Evolutionary conservation across 805 yeast genomes (phyloP), one percentile per base, ranked within the genome.

Genomic region (Metschnikowia bowlesiae): DNA sequence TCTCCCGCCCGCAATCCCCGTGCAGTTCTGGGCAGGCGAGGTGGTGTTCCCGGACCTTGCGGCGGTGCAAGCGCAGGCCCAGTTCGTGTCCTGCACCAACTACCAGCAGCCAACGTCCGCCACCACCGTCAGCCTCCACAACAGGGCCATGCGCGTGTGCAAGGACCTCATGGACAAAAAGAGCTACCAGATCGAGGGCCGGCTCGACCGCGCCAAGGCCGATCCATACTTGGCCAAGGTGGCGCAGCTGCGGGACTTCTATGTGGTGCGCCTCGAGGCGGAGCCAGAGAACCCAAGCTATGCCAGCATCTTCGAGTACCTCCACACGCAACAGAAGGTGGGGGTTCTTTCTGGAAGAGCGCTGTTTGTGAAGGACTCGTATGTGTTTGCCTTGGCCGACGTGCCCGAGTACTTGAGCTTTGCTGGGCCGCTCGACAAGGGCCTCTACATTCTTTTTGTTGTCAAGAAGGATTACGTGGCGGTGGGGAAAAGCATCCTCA

Each of bases 321-420:
- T 82, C 57, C 59, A 66, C 37, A 59, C 66, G 6, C 67, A 78
- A 30, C 58, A 63, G 30, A 80, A 80, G 60, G 81, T 78, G 46
- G 91, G 89, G 1, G 89, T 84, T 14, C 68, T 85, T 41, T 75
- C 79, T 10, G 71, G 69, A 16, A 70, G 71, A 47, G 79, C 81
- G 0, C 53, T 63, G 8, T 71, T 73, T 56, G 83, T 83, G 37
- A 84, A 83, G 58, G 91, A 85, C 64, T 76, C 85, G 8, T 85
- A 85, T 62, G 54, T 85, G 47, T 64, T 83, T 30, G 75, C 84
- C 1, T 48, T 77, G 32, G 51, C 38, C 13, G 39, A 39, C 13
- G 42, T 49, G 29, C 57, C 57, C 7, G 22, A 36, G 22, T 54
- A 52, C 39, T 38, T 52, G 53, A 34, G 48, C 39, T 51, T 53